Evolutionary conservation across 2,329 filamentous ascomycete genomes (phyloP).

Genomic region (Aspergillus quadricinctus): DNA sequence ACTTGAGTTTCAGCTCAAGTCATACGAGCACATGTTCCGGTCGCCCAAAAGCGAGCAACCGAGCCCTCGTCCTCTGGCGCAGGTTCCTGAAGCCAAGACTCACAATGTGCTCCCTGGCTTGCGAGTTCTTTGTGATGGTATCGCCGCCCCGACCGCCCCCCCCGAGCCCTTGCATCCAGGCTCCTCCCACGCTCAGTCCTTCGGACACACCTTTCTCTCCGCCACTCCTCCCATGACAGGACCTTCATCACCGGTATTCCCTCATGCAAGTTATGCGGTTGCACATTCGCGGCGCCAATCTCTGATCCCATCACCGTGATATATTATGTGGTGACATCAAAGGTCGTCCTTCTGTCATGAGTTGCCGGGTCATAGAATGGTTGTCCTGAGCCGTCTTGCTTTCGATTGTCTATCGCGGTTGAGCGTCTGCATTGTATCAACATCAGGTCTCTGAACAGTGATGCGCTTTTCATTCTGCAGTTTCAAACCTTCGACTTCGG

Average conservation of each 20-base stretch:
- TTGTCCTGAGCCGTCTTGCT: slow-evolving; percentile 7
- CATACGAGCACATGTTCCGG: slow-evolving; percentile 37
- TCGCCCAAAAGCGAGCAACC: slow-evolving; percentile 31
- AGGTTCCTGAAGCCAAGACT: slow-evolving; percentile 25
- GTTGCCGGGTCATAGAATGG: slow-evolving; percentile 8
- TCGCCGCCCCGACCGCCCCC: slow-evolving; percentile 16
- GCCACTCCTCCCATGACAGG: slow-evolving; percentile 32
- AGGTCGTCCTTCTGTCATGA: slow-evolving; percentile 7
- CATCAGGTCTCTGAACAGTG: background rate
- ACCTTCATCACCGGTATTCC: slow-evolving; percentile 34
- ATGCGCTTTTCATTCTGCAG: slow-evolving; percentile 9
- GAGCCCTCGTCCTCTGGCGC: slow-evolving; percentile 22
- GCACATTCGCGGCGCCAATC: slow-evolving; percentile 27
- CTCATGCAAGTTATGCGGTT: slow-evolving; percentile 24
- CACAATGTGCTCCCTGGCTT: slow-evolving; percentile 34
- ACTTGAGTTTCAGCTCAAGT: slow-evolving; percentile 36
- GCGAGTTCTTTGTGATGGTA: slow-evolving; percentile 33
- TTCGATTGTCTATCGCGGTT: slow-evolving; percentile 18
- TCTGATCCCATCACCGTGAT: slow-evolving; percentile 20
- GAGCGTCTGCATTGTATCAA: slow-evolving; percentile 29
- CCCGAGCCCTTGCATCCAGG: slow-evolving; percentile 22
- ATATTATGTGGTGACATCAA: background rate
- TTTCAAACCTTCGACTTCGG: slow-evolving; percentile 5
- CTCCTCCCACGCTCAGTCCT: slow-evolving; percentile 22
- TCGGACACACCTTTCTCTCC: slow-evolving; percentile 25